Conservation (phyloP, 148 eudicot genomes). For the Talinum fruticosum region DNA sequence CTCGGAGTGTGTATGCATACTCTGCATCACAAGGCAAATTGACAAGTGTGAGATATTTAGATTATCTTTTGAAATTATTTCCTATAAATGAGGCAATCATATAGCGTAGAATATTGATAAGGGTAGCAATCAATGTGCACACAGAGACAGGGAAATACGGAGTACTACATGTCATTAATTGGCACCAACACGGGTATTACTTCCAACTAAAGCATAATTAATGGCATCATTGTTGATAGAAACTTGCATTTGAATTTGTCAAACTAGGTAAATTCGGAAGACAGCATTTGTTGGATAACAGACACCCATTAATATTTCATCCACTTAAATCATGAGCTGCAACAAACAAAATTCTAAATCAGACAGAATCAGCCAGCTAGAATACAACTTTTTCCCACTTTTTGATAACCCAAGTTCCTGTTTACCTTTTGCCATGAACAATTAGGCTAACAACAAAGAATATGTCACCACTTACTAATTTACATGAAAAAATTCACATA, state of each 20-base stretch:
- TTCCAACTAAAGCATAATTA: conserved; percentile 20
- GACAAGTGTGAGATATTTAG: neutral
- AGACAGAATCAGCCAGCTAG: conserved; percentile 1
- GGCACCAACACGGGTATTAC: conserved; percentile 24
- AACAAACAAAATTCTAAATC: conserved; percentile 18
- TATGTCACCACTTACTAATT: neutral
- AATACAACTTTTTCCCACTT: neutral
- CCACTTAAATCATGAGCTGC: conserved; percentile 20
- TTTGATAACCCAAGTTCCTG: neutral
- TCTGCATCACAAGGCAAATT: conserved; percentile 40
- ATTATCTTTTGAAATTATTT: neutral
- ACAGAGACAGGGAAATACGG: neutral
- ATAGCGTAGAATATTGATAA: neutral
- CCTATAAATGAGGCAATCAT: neutral
- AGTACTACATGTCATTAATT: conserved; percentile 15
- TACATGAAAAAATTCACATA: neutral
- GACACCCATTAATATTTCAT: conserved; percentile 19
- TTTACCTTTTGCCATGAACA: neutral
- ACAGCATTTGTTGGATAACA: conserved; percentile 21
- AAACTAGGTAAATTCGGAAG: conserved; percentile 23
- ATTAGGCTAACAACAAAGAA: neutral
- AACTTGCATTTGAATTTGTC: conserved; percentile 29
- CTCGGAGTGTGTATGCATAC: conserved; percentile 94
- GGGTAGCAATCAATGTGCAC: conserved; percentile 19
- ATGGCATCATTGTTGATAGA: conserved; percentile 17